Evolutionary conservation across 768 basidiomycete species (phyloP).

Genomic region (Termitomyces sp.): DNA sequence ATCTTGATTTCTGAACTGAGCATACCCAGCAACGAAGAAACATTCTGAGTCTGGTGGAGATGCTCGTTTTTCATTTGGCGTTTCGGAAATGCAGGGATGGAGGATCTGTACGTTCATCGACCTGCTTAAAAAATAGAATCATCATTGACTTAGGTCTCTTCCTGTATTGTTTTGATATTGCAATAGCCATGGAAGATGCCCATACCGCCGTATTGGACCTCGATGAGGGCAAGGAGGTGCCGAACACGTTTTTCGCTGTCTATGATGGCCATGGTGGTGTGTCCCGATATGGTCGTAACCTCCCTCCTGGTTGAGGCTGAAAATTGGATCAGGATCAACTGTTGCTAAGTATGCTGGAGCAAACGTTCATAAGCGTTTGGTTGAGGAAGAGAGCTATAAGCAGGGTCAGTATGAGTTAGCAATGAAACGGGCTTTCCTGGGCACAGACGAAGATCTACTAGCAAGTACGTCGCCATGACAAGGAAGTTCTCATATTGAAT

Average conservation of each 20-base stretch:
- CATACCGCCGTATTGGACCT: constrained; percentile 74
- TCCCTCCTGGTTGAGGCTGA: constrained; percentile 4
- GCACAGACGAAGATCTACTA: constrained; percentile 91
- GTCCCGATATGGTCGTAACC: constrained; percentile 16
- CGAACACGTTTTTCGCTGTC: constrained; percentile 88
- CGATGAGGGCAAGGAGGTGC: constrained; percentile 40
- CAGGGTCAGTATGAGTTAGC: constrained; percentile 67
- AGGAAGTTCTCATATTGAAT: constrained; percentile 2
- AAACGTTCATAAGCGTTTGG: constrained; percentile 74
- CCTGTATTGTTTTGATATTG: background rate
- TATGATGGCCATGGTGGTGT: constrained; percentile 98
- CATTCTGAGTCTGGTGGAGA: constrained; percentile 68
- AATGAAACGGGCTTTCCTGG: constrained; percentile 84
- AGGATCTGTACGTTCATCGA: constrained; percentile 74
- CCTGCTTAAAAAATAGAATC: constrained; percentile 1
- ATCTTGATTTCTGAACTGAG: constrained; percentile 9
- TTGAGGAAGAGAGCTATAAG: constrained; percentile 67
- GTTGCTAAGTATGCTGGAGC: constrained; percentile 87
- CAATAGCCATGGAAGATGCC: constrained; percentile 93
- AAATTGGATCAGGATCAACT: constrained; percentile 51
- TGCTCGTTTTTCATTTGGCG: constrained; percentile 64
- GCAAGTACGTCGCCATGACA: constrained; percentile 47
- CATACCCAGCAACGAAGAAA: constrained; percentile 70
- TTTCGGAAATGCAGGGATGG: constrained; percentile 99
- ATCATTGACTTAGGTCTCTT: background rate